Conservation (phyloP, 495 filamentous ascomycete species). For the Penicillium maclennaniae region DNA sequence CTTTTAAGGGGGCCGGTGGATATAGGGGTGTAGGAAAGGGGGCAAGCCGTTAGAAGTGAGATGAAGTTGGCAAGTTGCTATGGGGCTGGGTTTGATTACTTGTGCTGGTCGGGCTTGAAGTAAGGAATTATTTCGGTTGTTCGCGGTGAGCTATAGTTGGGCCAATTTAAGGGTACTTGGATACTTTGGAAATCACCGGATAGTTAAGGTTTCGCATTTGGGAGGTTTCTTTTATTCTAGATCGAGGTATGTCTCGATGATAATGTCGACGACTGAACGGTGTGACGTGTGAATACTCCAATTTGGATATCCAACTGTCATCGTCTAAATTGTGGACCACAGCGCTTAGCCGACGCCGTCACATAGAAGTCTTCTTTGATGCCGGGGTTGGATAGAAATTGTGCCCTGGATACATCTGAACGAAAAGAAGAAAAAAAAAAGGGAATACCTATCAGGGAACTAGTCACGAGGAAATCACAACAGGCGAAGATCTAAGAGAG, state of each 20-base stretch:
- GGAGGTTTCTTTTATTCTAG: too few species aligned
- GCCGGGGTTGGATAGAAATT: not conserved
- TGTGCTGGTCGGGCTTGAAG: not conserved
- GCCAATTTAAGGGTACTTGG: not conserved
- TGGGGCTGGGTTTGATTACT: not conserved
- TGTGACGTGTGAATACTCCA: not conserved
- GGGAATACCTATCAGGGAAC: too few species aligned
- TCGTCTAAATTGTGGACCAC: not conserved
- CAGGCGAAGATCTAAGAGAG: not conserved
- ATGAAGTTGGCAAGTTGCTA: not conserved
- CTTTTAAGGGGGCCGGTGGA: not conserved
- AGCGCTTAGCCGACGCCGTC: conserved; percentile 11
- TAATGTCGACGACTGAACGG: not conserved
- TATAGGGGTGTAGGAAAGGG: not conserved
- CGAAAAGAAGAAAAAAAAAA: too few species aligned
- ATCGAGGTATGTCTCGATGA: not conserved
- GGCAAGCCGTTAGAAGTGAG: not conserved
- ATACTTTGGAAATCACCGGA: not conserved
- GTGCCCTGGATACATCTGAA: too few species aligned
- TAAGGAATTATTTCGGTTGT: not conserved
- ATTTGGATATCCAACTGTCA: not conserved
- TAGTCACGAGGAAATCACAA: not conserved
- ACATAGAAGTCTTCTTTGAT: conserved; percentile 2
- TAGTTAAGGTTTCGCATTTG: not conserved
- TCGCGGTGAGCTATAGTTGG: not conserved